A percentile compares a stretch with the other conserved stretches of the same genome.
Evolutionary conservation across 2,329 filamentous ascomycete species (phyloP).

Genomic region (Botrytis hyacinthi): DNA sequence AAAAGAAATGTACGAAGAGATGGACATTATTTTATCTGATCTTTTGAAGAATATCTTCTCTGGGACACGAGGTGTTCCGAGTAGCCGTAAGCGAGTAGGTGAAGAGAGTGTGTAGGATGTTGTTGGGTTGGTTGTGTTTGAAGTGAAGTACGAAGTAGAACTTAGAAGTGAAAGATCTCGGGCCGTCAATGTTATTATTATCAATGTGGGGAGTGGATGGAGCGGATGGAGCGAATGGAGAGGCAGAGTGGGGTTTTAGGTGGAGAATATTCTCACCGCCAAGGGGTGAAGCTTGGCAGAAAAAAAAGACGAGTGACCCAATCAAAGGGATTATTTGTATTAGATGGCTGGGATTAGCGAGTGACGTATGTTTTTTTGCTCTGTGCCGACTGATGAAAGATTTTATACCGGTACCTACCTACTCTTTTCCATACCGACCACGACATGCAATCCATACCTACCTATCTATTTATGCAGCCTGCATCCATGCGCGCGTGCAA

Average conservation of each 20-base stretch:
- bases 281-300: slow-evolving; percentile 1
- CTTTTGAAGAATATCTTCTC: neutral
- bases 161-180: neutral
- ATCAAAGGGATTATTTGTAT: neutral
- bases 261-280: neutral
- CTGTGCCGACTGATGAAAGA: neutral
- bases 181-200: neutral
- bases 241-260: neutral
- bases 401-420: neutral
- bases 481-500: neutral
- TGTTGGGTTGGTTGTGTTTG: neutral
- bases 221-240: neutral
- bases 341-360: neutral
- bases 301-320: neutral
- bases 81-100: neutral
- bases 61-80: neutral
- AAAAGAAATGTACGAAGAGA: neutral
- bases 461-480: neutral
- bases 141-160: neutral
- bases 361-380: slow-evolving; percentile 6
- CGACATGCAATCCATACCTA: neutral
- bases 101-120: neutral
- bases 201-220: neutral
- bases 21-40: neutral
- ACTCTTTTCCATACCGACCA: neutral